Percentiles rank a stretch among this genome's conserved stretches.
Conservation (phyloP, 106 monocot species). For the Narthecium ossifragum region DNA sequence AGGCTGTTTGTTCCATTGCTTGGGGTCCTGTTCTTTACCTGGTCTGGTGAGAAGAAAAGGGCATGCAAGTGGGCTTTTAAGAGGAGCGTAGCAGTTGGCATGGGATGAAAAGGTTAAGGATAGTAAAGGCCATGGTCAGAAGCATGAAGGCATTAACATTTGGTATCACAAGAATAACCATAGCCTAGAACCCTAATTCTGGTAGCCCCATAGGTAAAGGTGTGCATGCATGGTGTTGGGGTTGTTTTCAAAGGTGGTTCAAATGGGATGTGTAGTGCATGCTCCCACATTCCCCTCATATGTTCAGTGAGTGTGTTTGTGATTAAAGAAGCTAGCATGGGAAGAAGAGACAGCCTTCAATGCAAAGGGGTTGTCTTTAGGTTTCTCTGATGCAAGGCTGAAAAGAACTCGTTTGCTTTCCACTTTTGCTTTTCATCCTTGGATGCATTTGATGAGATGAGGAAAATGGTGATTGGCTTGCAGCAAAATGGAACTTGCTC, state of each 20-base stretch:
- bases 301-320: conserved; percentile 10
- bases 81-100: not conserved
- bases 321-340: conserved; percentile 20
- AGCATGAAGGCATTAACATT: conserved; percentile 11
- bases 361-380: conserved; percentile 22
- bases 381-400: conserved; percentile 21
- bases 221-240: not conserved
- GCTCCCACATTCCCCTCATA: conserved; percentile 18
- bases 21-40: too few relatives aligned
- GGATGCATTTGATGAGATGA: too few relatives aligned
- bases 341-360: conserved; percentile 29
- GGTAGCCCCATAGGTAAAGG: not conserved
- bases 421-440: conserved; percentile 10
- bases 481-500: too few relatives aligned
- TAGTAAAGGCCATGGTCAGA: conserved; percentile 13
- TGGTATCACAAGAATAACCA: conserved; percentile 25
- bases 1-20: too few relatives aligned
- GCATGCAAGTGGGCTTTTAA: not conserved
- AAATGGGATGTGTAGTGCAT: conserved; percentile 4
- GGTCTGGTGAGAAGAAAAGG: too few relatives aligned
- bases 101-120: conserved; percentile 1
- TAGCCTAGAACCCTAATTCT: conserved; percentile 27
- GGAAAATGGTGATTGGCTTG: too few relatives aligned
- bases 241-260: not conserved
- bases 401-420: conserved; percentile 24